Conservation (phyloP, 2,329 filamentous ascomycete genomes). For the Myriosclerotinia duriaeana region DNA sequence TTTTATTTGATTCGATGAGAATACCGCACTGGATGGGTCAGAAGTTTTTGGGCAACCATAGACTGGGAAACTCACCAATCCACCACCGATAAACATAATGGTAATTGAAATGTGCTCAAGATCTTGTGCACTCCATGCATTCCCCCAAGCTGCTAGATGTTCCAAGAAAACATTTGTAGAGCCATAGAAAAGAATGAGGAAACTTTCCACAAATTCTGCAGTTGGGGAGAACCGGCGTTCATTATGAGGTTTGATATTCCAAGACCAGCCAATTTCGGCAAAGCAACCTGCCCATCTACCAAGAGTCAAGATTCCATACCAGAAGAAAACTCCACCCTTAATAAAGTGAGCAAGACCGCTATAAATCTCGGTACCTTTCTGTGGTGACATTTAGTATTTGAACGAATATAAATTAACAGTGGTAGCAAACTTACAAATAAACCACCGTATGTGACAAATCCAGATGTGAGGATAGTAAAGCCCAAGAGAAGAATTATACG, state of each 20-base stretch:
- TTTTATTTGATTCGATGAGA: slow-evolving; percentile 72
- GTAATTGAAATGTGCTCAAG: slow-evolving; percentile 92
- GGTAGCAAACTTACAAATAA: slow-evolving; percentile 69
- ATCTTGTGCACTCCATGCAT: slow-evolving; percentile 73
- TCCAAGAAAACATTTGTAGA: slow-evolving; percentile 89
- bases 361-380: slow-evolving; percentile 68
- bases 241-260: slow-evolving; percentile 72
- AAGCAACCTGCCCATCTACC: slow-evolving; percentile 91
- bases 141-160: slow-evolving; percentile 73
- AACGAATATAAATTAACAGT: neutral
- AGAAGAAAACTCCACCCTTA: slow-evolving; percentile 94
- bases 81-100: slow-evolving; percentile 89
- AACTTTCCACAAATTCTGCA: slow-evolving; percentile 86
- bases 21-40: slow-evolving; percentile 64
- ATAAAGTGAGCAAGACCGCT: slow-evolving; percentile 89
- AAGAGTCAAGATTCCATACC: slow-evolving; percentile 83
- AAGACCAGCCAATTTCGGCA: slow-evolving; percentile 88
- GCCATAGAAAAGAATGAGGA: slow-evolving; percentile 87
- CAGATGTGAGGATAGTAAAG: slow-evolving; percentile 69
- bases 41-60: neutral
- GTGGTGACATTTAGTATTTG: slow-evolving; percentile 24
- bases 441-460: slow-evolving; percentile 74
- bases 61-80: slow-evolving; percentile 60
- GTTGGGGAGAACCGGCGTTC: slow-evolving; percentile 60
- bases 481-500: slow-evolving; percentile 75